Evolutionary conservation across 495 filamentous ascomycete species (phyloP).

Genomic region (Neurospora tetraspora): DNA sequence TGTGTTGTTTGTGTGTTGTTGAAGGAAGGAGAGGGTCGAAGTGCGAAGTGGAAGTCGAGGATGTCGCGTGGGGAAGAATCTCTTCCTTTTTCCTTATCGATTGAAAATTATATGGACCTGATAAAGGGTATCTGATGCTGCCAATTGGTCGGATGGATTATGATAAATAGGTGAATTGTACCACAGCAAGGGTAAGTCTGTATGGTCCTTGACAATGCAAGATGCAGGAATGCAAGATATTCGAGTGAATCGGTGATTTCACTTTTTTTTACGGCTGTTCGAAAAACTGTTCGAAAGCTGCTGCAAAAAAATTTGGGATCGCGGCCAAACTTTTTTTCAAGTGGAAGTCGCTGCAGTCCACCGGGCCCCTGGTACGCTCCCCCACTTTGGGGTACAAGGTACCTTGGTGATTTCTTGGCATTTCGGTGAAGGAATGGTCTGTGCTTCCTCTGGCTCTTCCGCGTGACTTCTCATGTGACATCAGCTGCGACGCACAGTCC

Average conservation of each 20-base stretch:
- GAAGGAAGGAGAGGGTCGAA: background rate
- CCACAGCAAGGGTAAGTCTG: background rate
- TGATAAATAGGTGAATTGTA: background rate
- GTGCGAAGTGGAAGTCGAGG: background rate
- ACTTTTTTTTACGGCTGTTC: background rate
- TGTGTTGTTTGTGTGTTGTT: background rate
- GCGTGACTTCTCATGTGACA: slow-evolving; percentile 6
- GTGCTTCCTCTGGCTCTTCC: background rate
- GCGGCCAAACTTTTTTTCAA: slow-evolving; percentile 11
- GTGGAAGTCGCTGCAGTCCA: background rate
- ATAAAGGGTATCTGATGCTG: background rate
- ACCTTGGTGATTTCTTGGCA: background rate
- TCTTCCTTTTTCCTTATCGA: background rate
- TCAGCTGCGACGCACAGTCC: background rate
- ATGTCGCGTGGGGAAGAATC: background rate
- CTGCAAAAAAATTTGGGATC: slow-evolving; percentile 13
- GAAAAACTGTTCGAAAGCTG: background rate
- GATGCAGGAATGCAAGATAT: background rate
- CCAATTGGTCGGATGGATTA: background rate
- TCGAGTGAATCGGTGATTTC: background rate
- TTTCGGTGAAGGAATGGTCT: background rate
- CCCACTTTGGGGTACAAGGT: background rate
- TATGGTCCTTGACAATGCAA: background rate
- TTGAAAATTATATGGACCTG: background rate
- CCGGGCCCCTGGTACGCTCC: background rate